These are phyloP conservation scores for Magnusiomyces suaveolens DNA, from an alignment of 1,139 yeast species.

Conservation along the genomic window DNA sequence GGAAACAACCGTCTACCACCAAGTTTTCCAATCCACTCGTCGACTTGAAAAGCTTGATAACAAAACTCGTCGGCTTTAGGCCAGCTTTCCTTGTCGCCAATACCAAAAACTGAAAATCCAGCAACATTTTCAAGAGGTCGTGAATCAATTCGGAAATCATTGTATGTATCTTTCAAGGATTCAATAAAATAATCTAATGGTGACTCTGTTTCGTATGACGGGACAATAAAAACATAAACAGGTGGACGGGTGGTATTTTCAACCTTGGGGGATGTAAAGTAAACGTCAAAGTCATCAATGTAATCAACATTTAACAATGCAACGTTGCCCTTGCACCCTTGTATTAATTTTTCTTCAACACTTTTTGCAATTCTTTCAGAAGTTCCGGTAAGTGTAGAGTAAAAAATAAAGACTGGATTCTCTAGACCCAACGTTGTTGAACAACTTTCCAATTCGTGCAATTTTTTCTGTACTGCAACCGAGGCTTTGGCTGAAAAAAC, in stretches of 20 bases:
- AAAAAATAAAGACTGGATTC: constrained; percentile 48
- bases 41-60: constrained; percentile 72
- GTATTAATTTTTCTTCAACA: constrained; percentile 25
- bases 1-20: constrained; percentile 84
- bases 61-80: constrained; percentile 61
- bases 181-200: constrained; percentile 84
- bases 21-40: constrained; percentile 64
- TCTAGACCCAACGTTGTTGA: constrained; percentile 24
- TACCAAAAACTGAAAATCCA: constrained; percentile 78
- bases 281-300: constrained; percentile 74
- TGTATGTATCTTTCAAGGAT: constrained; percentile 66
- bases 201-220: constrained; percentile 87
- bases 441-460: constrained; percentile 24
- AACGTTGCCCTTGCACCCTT: constrained; percentile 39
- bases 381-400: constrained; percentile 78
- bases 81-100: constrained; percentile 87
- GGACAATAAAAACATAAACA: constrained; percentile 67
- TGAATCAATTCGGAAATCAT: constrained; percentile 79
- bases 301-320: constrained; percentile 64
- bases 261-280: constrained; percentile 51
- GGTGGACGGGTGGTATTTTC: constrained; percentile 23
- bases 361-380: constrained; percentile 58
- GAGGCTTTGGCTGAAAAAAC: constrained; percentile 20
- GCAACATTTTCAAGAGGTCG: constrained; percentile 55
- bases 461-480: constrained; percentile 15